A percentile compares a stretch with the other conserved stretches of the same genome.
phyloP scores from a whole-genome alignment of 805 yeast genomes.

The Candida qinlingensis region DNA sequence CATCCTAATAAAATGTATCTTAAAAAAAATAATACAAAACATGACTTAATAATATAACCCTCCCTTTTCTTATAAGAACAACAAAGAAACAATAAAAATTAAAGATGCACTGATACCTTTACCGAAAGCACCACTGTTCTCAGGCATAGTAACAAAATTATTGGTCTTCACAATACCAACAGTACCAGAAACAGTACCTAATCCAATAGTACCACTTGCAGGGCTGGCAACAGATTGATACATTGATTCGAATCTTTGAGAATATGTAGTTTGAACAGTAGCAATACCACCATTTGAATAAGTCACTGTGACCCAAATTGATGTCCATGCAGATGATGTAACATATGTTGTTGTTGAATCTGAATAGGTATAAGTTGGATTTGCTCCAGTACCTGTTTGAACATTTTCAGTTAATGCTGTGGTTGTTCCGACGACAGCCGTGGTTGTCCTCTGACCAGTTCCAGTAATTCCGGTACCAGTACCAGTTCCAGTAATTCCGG shows the following conservation, averaged over 20 bases:
- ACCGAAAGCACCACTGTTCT: background rate
- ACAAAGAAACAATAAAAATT: background rate
- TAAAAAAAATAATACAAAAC: background rate
- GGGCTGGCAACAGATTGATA: conserved; percentile 43
- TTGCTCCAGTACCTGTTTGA: conserved; percentile 8
- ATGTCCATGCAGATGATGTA: conserved; percentile 28
- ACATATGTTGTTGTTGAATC: conserved; percentile 26
- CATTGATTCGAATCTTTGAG: conserved; percentile 47
- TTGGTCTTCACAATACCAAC: conserved; percentile 59
- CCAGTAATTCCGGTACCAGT: conserved; percentile 7
- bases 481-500: conserved; percentile 13
- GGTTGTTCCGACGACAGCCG: conserved; percentile 17
- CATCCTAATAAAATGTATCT: background rate
- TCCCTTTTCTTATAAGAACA: background rate
- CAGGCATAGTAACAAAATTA: conserved; percentile 31
- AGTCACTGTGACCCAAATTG: conserved; percentile 49
- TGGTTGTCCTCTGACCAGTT: conserved; percentile 11
- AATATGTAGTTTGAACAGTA: conserved; percentile 43
- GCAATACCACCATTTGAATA: conserved; percentile 41
- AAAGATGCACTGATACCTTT: conserved; percentile 2
- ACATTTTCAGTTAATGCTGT: conserved; percentile 16
- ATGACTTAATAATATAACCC: background rate
- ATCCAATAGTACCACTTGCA: conserved; percentile 65
- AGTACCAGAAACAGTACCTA: conserved; percentile 67
- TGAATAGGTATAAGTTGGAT: conserved; percentile 26